These are phyloP conservation scores for Penicillium parvum DNA, from an alignment of 495 filamentous ascomycete species.

Conservation along the genomic window DNA sequence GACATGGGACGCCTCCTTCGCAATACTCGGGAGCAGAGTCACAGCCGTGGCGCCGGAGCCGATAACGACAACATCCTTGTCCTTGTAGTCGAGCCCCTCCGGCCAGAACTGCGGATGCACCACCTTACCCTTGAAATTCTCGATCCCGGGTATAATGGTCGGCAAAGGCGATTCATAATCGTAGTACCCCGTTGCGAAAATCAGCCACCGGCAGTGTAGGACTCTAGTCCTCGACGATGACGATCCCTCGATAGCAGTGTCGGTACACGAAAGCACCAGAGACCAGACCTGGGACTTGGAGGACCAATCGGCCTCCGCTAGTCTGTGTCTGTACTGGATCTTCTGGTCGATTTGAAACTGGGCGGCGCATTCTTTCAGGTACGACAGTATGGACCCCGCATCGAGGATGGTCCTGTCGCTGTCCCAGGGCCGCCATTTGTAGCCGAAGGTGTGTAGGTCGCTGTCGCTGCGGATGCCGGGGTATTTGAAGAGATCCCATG, in stretches of 20 bases:
- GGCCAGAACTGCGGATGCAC: conserved; percentile 47
- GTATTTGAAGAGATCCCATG: conserved; percentile 60
- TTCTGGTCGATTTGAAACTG: conserved; percentile 51
- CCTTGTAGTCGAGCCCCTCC: conserved; percentile 32
- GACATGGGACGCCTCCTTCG: conserved; percentile 28
- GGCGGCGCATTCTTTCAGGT: conserved; percentile 50
- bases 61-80: conserved; percentile 46
- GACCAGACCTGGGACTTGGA: conserved; percentile 49
- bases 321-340: conserved; percentile 52
- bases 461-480: conserved; percentile 58
- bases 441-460: conserved; percentile 54
- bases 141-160: conserved; percentile 31
- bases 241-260: neutral
- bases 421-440: conserved; percentile 58
- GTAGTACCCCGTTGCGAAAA: conserved; percentile 21
- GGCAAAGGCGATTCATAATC: conserved; percentile 49
- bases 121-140: conserved; percentile 29
- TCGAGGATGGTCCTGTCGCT: conserved; percentile 48
- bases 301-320: conserved; percentile 47
- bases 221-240: no score
- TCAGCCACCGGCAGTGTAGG: conserved; percentile 8
- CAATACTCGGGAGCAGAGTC: conserved; percentile 34
- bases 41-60: conserved; percentile 48
- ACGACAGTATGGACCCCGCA: conserved; percentile 49
- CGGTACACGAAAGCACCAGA: conserved; percentile 19